These are phyloP conservation scores for Amauroascus verrucosus DNA, from an alignment of 2,329 filamentous ascomycete species.

Conservation along the genomic window DNA sequence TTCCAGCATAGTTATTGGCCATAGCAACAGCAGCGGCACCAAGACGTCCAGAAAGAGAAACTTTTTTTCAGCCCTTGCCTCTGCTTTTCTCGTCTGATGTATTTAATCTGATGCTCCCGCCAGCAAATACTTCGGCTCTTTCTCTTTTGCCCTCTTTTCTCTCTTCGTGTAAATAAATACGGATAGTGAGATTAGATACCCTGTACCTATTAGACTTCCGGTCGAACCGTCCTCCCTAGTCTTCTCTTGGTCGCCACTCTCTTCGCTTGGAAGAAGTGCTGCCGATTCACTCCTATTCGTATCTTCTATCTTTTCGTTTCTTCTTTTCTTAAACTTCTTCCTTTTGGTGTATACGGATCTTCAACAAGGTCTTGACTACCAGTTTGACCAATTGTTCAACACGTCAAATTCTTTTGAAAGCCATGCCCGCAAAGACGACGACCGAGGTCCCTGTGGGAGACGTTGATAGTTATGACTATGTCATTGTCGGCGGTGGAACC, in stretches of 20 bases:
- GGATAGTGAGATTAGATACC: too few relatives aligned
- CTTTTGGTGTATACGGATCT: background rate
- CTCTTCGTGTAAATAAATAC: too few relatives aligned
- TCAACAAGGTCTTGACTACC: constrained; percentile 9
- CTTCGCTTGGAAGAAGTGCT: background rate
- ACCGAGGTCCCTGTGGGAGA: constrained; percentile 55
- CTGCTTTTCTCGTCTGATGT: background rate
- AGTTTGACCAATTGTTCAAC: constrained; percentile 1
- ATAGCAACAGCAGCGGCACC: background rate
- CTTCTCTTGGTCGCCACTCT: background rate
- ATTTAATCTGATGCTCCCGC: background rate
- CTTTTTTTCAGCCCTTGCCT: background rate
- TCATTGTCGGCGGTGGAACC: constrained; percentile 76
- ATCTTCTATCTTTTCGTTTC: background rate
- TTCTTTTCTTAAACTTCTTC: background rate
- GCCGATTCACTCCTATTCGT: background rate
- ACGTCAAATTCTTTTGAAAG: background rate
- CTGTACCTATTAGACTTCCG: too few relatives aligned
- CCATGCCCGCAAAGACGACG: constrained; percentile 49
- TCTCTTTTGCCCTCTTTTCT: too few relatives aligned
- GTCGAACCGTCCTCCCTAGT: too few relatives aligned
- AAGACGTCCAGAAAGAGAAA: background rate
- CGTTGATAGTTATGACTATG: constrained; percentile 65
- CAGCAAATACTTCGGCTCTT: background rate
- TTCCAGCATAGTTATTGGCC: background rate